Evolutionary conservation across 2,329 filamentous ascomycete species (phyloP), one percentile per base, ranked within the genome.

Genomic region (Fusarium sp.): DNA sequence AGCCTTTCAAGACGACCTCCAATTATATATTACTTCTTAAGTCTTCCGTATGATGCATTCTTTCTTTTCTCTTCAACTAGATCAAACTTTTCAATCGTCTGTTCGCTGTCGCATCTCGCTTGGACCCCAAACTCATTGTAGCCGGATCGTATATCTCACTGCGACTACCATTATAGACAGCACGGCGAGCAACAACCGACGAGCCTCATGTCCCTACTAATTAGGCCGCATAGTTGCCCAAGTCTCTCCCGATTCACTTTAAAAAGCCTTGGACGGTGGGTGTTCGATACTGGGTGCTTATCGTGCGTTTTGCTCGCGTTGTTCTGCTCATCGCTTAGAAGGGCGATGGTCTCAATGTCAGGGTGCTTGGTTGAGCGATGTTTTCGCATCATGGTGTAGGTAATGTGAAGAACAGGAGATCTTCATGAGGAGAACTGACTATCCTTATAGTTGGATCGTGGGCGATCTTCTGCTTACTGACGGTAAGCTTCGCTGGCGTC

Each of bases 151-250:
- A 12, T 20, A 25, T 13, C 41, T 32, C 22, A 25, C 24, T 16
- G 20, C 14, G 30, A 4, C 45, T 24, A 30, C 11, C 24, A 16
- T 22, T 42, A 88, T 83, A 79, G 84, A 79, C 20, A 77, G 73
- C 46, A 88, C 77, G n/a, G 86, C 84, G 46, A 78, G 79, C 22
- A 83, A 75, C 76, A 88, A 79, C 7, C 86, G 85, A 11, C 84
- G 84, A 27, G 84, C 86, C 67, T 88, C 84, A 66, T 88, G 84
- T 41, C 85, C 81, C 76, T 88, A 84, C 86, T 86, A 87, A 69
- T 86, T 83, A 7, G 83, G 85, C 25, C 87, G 75, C 49, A 85
- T 80, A 22, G 87, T 81, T 16, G 82, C 61, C 66, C 87, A 85
- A 25, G 88, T 73, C 3, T 52, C 25, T 29, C 32, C 51, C 24